phyloP scores from a whole-genome alignment of 495 filamentous ascomycete genomes.

The Evansstolkia leycettana region DNA sequence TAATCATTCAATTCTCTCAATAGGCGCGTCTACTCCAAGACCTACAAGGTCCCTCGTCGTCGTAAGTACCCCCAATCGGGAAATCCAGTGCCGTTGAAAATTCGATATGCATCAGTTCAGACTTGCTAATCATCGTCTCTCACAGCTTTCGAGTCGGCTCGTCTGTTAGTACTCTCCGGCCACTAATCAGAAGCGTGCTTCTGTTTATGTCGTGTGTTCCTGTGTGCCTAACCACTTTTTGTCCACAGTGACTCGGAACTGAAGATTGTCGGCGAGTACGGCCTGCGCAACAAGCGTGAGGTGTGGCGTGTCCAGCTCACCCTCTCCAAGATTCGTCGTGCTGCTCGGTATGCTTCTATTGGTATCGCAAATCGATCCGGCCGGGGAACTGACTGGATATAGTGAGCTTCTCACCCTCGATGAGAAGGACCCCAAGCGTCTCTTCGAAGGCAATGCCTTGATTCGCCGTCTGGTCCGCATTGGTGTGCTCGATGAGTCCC shows the following conservation, averaged over 20 bases:
- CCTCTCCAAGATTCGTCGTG: slow-evolving; percentile 99
- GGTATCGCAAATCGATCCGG: too few species aligned
- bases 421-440: slow-evolving; percentile 99
- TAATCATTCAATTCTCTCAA: slow-evolving; percentile 15
- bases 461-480: slow-evolving; percentile 99
- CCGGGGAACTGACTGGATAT: too few species aligned
- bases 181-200: slow-evolving; percentile 98
- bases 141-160: slow-evolving; percentile 89
- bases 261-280: slow-evolving; percentile 98
- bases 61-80: slow-evolving; percentile 26
- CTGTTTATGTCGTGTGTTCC: slow-evolving; percentile 77
- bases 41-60: slow-evolving; percentile 86
- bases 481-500: slow-evolving; percentile 98
- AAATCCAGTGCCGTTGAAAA: background rate
- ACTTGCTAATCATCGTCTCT: slow-evolving; percentile 21
- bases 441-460: slow-evolving; percentile 99
- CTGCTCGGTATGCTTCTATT: slow-evolving; percentile 95
- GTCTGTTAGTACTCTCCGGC: slow-evolving; percentile 92
- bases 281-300: slow-evolving; percentile 99
- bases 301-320: slow-evolving; percentile 99
- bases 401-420: slow-evolving; percentile 99
- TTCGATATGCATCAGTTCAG: background rate
- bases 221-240: slow-evolving; percentile 26
- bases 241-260: slow-evolving; percentile 85
- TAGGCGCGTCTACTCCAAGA: slow-evolving; percentile 82